These are phyloP conservation scores for Debaryomyces nepalensis DNA, from an alignment of 1,139 yeast species.

Conservation along the genomic window DNA sequence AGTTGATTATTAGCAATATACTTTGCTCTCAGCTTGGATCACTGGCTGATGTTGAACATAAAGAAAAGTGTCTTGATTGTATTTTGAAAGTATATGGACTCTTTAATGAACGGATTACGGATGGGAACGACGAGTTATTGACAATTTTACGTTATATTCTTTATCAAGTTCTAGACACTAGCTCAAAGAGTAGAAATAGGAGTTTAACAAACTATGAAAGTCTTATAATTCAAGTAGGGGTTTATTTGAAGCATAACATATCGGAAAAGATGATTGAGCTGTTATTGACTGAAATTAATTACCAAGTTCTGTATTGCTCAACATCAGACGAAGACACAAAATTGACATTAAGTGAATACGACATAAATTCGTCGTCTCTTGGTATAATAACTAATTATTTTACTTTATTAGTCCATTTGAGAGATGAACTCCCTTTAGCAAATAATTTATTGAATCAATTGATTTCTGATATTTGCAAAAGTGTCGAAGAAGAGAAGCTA, in stretches of 20 bases:
- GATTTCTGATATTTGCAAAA: conserved; percentile 2
- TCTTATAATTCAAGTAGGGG: conserved; percentile 3
- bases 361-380: conserved; percentile 15
- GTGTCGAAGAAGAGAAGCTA: conserved; percentile 25
- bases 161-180: conserved; percentile 17
- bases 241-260: conserved; percentile 9
- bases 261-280: not conserved
- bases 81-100: conserved; percentile 20
- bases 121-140: not conserved
- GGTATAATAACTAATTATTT: conserved; percentile 16
- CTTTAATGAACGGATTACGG: conserved; percentile 15
- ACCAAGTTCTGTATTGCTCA: conserved; percentile 4
- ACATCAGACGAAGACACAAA: conserved; percentile 10
- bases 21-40: conserved; percentile 25
- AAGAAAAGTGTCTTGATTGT: conserved; percentile 27
- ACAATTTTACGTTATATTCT: conserved; percentile 12
- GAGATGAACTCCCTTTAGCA: not conserved
- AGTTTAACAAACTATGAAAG: conserved; percentile 6
- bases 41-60: conserved; percentile 24
- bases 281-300: conserved; percentile 15
- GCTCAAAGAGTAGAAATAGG: conserved; percentile 15
- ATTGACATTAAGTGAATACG: conserved; percentile 14
- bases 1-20: conserved; percentile 21
- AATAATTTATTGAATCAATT: conserved; percentile 1
- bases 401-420: conserved; percentile 8